Evolutionary conservation across 306 rosid genomes (phyloP).

Genomic region (Prunus salicina): DNA sequence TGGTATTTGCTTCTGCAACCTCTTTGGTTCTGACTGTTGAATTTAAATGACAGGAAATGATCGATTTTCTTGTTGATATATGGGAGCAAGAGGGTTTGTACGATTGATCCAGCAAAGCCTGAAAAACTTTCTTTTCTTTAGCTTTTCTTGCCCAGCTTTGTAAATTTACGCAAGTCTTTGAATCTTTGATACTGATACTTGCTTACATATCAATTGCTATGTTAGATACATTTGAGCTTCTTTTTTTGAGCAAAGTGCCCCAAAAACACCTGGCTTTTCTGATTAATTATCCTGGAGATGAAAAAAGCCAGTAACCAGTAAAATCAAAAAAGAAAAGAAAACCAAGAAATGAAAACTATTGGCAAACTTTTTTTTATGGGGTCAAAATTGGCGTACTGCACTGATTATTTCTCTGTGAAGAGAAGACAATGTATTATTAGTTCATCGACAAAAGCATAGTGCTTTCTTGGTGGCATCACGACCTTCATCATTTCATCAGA

Average conservation of each 20-base stretch:
- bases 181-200: background rate
- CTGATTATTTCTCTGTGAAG: background rate
- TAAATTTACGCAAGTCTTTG: background rate
- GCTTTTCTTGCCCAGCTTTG: background rate
- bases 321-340: too few species aligned
- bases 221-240: background rate
- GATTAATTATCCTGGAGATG: background rate
- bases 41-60: slow-evolving; percentile 72
- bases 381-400: background rate
- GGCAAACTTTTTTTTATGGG: too few species aligned
- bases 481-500: background rate
- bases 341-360: background rate
- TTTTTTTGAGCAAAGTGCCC: background rate
- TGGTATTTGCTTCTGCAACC: background rate
- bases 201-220: background rate
- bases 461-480: background rate
- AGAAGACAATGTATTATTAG: background rate
- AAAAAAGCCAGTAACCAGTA: background rate
- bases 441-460: background rate
- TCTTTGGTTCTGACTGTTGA: slow-evolving; percentile 12
- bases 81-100: slow-evolving; percentile 88
- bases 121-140: background rate
- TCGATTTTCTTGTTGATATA: slow-evolving; percentile 70
- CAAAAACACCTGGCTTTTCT: background rate
- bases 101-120: slow-evolving; percentile 46